A percentile compares a stretch with the other conserved stretches of the same genome.
phyloP scores from a whole-genome alignment of 2,329 filamentous ascomycete species.

The Orbilia ellipsospora region DNA sequence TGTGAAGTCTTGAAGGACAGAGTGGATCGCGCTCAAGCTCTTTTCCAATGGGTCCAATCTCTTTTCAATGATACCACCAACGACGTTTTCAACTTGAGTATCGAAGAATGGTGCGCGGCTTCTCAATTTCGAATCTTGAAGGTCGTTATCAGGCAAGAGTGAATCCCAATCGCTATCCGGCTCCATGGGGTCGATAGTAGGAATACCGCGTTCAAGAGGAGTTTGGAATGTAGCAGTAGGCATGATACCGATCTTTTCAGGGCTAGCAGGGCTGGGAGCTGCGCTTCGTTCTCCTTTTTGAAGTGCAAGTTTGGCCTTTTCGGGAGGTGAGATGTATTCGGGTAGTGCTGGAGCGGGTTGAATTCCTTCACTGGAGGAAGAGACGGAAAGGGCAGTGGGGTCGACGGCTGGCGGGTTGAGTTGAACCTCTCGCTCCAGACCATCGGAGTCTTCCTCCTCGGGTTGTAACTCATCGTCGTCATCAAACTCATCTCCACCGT shows the following conservation, averaged over 20 bases:
- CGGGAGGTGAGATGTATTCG: slow-evolving; percentile 39
- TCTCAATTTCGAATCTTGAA: slow-evolving; percentile 77
- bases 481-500: slow-evolving; percentile 12
- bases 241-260: slow-evolving; percentile 62
- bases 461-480: slow-evolving; percentile 48
- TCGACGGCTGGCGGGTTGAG: slow-evolving; percentile 45
- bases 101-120: slow-evolving; percentile 89
- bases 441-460: slow-evolving; percentile 44
- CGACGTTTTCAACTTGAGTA: slow-evolving; percentile 84
- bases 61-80: slow-evolving; percentile 79
- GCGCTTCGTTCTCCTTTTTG: slow-evolving; percentile 37
- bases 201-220: slow-evolving; percentile 66
- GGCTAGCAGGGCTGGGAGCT: slow-evolving; percentile 60
- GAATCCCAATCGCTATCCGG: slow-evolving; percentile 93
- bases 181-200: slow-evolving; percentile 72
- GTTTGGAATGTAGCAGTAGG: slow-evolving; percentile 48
- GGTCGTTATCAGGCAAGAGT: slow-evolving; percentile 80
- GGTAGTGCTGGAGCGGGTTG: slow-evolving; percentile 49
- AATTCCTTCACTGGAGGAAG: slow-evolving; percentile 47
- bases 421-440: slow-evolving; percentile 41
- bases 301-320: slow-evolving; percentile 36
- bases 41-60: slow-evolving; percentile 84
- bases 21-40: slow-evolving; percentile 79
- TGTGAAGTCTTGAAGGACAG: slow-evolving; percentile 72
- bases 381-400: slow-evolving; percentile 22